Evolutionary conservation across 163 green algal species (phyloP).

Genomic region (Scenedesmus sp.): DNA sequence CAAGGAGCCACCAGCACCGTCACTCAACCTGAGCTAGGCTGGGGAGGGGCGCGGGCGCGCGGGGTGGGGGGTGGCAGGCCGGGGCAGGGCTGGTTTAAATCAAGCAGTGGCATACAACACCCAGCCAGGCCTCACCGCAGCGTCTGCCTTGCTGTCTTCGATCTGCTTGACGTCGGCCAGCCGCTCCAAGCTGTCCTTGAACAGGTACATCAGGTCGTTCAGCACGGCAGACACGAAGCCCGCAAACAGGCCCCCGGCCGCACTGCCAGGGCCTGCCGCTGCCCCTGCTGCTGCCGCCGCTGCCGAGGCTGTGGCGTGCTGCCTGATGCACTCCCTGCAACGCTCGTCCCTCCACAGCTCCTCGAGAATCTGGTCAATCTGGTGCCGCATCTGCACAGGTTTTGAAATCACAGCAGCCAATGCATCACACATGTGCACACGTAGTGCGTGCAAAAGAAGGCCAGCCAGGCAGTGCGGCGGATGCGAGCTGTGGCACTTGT

Average conservation of each 20-base stretch:
- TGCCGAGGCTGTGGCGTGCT: constrained; percentile 30
- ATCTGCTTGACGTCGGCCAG: constrained; percentile 79
- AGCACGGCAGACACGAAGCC: constrained; percentile 67
- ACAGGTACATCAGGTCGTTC: constrained; percentile 87
- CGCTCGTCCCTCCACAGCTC: constrained; percentile 82
- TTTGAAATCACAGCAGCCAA: no score
- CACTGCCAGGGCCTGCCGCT: background rate
- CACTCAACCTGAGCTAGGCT: no score
- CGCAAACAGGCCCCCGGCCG: background rate
- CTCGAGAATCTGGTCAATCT: constrained; percentile 80
- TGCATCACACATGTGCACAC: no score
- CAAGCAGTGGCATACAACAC: no score
- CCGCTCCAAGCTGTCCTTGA: constrained; percentile 83
- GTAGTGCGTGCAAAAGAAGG: no score
- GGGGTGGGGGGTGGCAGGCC: no score
- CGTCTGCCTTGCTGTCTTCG: constrained; percentile 67
- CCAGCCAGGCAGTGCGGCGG: no score
- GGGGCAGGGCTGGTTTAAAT: no score
- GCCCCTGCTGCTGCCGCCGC: background rate
- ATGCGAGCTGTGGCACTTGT: no score
- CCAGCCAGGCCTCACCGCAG: no score
- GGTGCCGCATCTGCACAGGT: constrained; percentile 61
- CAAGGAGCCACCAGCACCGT: no score
- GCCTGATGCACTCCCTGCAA: constrained; percentile 58
- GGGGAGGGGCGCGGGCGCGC: no score